Base-by-base conservation (phyloP, 2,329 filamentous ascomycete species). In the Calonectria naviculata region DNA sequence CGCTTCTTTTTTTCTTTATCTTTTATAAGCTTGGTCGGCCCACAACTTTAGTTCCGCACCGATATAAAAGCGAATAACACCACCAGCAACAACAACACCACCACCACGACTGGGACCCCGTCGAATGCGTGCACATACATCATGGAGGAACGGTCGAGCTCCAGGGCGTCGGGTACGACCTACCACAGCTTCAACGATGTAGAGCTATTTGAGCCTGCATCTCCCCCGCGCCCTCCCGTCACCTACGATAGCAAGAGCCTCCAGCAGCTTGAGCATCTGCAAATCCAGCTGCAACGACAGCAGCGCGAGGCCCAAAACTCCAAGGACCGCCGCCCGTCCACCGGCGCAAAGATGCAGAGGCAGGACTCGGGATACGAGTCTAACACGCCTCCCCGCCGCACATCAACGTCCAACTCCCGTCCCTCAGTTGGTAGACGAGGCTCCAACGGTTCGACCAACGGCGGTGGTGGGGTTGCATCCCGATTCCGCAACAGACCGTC, bases 331-430 rank as follows among this genome's bases (percentile, higher is more conserved):
- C 76, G 75, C 26, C 83, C 83, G 1, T 34, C 49, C 2, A 77
- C 79, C 15, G 79, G 83, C 0, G 75, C 78, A 58, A 83, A 82
- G 67, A 89, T 90, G 83, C 85, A 85, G 61, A 85, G 89, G 17
- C 88, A 90, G 71, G 89, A 91, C 77, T 91, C 89, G 0, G 89
- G 89, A 38, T 91, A 91, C 75, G 89, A 88, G 76, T 90, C 89
- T 4, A 84, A 85, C 54, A 80, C 81, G 10, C 75, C 79, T 21
- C 78, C 79, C 9, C 83, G 85, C 2, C 82, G 81, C 10, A 80
- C 79, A 19, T 87, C 86, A 3, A 79, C 78, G 34, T 83, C 81
- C 47, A 79, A 79, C 68, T 73, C 79, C 3, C 78, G 79, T 7
- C 74, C 77, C 24, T 79, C 80, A 8, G 76, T 79, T 24, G 73